Conservation (phyloP, 257 asterid species). For the Petunia secreta region DNA sequence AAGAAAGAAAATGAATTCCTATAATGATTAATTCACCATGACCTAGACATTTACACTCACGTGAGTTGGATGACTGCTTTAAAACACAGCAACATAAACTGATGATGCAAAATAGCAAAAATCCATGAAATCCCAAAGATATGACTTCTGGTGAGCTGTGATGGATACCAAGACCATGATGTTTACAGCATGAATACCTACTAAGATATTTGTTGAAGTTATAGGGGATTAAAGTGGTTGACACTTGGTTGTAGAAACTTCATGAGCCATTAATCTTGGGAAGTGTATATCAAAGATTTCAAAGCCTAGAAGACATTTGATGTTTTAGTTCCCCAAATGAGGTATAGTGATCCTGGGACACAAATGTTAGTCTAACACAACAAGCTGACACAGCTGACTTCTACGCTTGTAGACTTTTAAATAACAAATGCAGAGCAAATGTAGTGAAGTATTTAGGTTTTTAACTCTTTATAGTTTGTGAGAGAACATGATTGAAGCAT, state of each 20-base stretch:
- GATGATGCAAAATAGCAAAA: not conserved
- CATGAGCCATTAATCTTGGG: not conserved
- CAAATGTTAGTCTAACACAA: not conserved
- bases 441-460: not conserved
- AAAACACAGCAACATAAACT: not conserved
- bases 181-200: not conserved
- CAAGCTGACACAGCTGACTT: not conserved
- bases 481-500: constrained; percentile 6
- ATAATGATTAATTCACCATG: not conserved
- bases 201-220: not conserved
- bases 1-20: not conserved
- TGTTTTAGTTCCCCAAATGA: not conserved
- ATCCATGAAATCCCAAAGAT: not conserved
- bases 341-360: constrained; percentile 23
- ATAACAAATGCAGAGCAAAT: constrained; percentile 1
- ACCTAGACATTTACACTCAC: not conserved
- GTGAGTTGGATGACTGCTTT: constrained; percentile 19
- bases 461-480: not conserved
- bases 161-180: constrained; percentile 5
- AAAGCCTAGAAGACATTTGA: not conserved
- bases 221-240: not conserved
- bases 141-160: constrained; percentile 7
- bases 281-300: not conserved
- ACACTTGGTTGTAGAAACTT: not conserved
- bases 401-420: not conserved